These are phyloP conservation scores for Dorcoceras hygrometricum DNA, from an alignment of 257 asterid species.

Conservation along the genomic window DNA sequence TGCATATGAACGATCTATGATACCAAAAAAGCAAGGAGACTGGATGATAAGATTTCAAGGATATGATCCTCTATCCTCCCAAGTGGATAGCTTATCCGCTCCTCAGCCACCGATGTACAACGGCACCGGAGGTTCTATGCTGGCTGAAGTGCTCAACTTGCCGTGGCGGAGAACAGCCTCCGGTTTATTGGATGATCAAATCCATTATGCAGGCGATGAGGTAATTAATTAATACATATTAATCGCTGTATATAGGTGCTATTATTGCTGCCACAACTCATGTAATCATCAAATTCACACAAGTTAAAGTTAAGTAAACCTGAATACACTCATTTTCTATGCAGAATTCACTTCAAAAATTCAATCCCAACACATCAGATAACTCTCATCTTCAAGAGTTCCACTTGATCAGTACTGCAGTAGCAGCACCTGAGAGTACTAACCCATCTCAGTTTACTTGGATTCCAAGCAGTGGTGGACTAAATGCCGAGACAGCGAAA, in stretches of 20 bases:
- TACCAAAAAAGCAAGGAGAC: slow-evolving; percentile 28
- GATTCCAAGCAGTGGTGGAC: slow-evolving; percentile 24
- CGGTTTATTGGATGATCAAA: slow-evolving; percentile 47
- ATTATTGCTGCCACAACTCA: not conserved
- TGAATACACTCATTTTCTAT: slow-evolving; percentile 13
- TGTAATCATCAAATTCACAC: slow-evolving; percentile 9
- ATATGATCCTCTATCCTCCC: slow-evolving; percentile 27
- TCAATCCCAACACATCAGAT: slow-evolving; percentile 25
- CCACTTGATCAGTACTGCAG: slow-evolving; percentile 25
- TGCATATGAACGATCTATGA: slow-evolving; percentile 42
- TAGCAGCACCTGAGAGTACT: slow-evolving; percentile 22
- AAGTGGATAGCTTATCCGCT: slow-evolving; percentile 22
- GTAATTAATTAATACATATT: slow-evolving; percentile 23
- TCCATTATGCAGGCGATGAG: slow-evolving; percentile 43
- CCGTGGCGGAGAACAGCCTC: slow-evolving; percentile 38
- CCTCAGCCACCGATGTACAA: slow-evolving; percentile 29
- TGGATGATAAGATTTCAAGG: slow-evolving; percentile 38
- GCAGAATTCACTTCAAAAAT: slow-evolving; percentile 45
- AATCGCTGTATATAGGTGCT: not conserved
- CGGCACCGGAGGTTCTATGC: slow-evolving; percentile 38
- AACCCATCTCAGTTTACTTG: slow-evolving; percentile 38
- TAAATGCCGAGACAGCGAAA: slow-evolving; percentile 21
- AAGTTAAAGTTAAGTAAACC: not conserved
- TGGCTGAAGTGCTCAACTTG: slow-evolving; percentile 45
- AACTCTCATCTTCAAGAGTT: slow-evolving; percentile 38